Evolutionary conservation across 2,329 filamentous ascomycete genomes (phyloP), one percentile per base, ranked within the genome.

Genomic region (Neophaeococcomyces mojaviensis): DNA sequence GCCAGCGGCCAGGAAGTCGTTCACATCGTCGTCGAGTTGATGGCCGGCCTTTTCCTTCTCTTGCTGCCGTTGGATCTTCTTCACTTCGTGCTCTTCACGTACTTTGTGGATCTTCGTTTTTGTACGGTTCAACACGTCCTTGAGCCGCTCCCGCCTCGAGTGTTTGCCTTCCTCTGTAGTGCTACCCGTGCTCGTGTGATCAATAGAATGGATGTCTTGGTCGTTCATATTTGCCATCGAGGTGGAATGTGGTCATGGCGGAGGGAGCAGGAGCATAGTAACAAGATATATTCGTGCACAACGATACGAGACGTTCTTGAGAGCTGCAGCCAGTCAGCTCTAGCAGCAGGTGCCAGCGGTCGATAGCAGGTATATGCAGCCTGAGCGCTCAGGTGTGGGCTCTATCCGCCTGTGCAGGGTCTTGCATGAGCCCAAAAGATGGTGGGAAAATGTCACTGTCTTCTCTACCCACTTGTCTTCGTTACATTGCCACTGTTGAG

Each of bases 61-160:
- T 16, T 31, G 32, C 33, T 34, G 12, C 3, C 26, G 5, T 28
- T 10, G 24, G 10, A 28, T 15, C 31, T 44, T 35, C 31, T 26
- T 44, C 10, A 16, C 30, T 18, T 37, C 32, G 2, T 20, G 18
- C 24, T 44, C 41, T 19, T 54, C 51, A 7, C 34, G 39, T 5
- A 51, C 30, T 43, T 57, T 57, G 33, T 50, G 51, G 39, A 57
- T 49, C 43, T 55, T 57, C 50, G 49, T 54, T 44, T 53, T 57
- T 6, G 55, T 55, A 16, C 50, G 47, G 22, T 44, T 34, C 16
- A 57, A 38, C n/a, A 50, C 53, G 15, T 49, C 55, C 49, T 57
- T 57, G 13, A 55, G 42, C 15, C 45, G 44, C 22, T 52, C 52
- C 31, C 55, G 49, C 36, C 44, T 49, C 13, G 51, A 49, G 20